Base-by-base conservation (phyloP, 2,329 filamentous ascomycete species). In the Botryotinia calthae region DNA sequence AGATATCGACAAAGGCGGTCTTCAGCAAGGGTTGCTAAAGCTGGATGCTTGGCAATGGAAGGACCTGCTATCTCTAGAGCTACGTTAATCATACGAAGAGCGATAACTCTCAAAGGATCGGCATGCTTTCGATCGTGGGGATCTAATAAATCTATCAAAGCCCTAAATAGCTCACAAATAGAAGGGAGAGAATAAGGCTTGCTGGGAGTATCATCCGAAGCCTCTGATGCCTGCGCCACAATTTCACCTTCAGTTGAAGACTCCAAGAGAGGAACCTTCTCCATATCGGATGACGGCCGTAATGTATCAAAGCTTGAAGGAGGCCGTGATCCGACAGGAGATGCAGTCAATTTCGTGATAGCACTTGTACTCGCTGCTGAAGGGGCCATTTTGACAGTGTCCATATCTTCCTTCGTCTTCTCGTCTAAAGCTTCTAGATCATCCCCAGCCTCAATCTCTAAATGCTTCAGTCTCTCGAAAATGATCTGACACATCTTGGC, bases 401-500 rank as follows among this genome's bases (percentile, higher is more conserved):
- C 90, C 82, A 92, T 89, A 75, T 93, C 89, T 34, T 89, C 88
- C 75, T 91, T 89, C 12, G 88, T 87, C 79, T 88, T 86, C 77
- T 88, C 88, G 72, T 94, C 91, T 72, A 93, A 82, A 5, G 87
- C 87, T 51, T 90, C 88, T 10, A 88, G 83, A 75, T 92, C 89
- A 54, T 91, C 88, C 20, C 89, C 89, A 34, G 90, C 88, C 80
- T 95, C 91, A 64, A 93, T 87, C 78, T 97, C 93, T 12, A 98
- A 85, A 76, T 95, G 90, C 82, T 97, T 97, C 70, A 99, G 84
- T 74, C 97, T 91, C 82, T 95, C 93, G 81, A 99, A 99, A 79
- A 99, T 97, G 76, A 97, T 94, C 83, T 99, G 96, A 81, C 96
- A 98, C 96, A 99, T 99, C 77, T 94, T 93, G 63, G 98, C 93